These are phyloP conservation scores for Pelargonium myrrhifolium DNA, from an alignment of 441 rosid genomes.

Conservation along the genomic window DNA sequence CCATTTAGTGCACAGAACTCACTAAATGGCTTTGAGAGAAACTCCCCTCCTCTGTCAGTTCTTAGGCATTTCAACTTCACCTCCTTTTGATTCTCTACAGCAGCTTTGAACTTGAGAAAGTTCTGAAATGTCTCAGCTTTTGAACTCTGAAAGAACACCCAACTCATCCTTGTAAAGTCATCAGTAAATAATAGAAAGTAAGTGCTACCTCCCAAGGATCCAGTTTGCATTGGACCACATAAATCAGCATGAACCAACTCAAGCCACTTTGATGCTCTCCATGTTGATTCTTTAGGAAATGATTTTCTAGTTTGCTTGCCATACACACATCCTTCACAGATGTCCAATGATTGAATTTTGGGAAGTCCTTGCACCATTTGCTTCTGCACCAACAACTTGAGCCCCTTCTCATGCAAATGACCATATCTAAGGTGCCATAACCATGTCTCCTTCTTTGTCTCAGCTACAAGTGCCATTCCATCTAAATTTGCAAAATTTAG, in stretches of 20 bases:
- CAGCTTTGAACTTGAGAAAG: not conserved
- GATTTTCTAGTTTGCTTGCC: not conserved
- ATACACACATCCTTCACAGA: slow-evolving; percentile 2
- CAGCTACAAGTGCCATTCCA: not conserved
- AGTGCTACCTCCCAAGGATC: not conserved
- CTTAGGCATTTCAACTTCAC: not conserved
- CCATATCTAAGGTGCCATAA: not conserved
- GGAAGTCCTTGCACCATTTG: slow-evolving; percentile 1
- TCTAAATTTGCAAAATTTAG: too few species aligned
- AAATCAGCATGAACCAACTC: not conserved
- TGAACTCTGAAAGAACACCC: not conserved
- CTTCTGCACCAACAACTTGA: not conserved
- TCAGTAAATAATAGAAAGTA: not conserved
- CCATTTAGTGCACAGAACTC: not conserved
- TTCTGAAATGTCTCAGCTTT: not conserved
- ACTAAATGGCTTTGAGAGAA: not conserved
- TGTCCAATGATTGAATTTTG: not conserved
- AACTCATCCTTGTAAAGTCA: not conserved
- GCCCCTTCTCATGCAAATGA: not conserved
- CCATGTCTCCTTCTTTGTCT: not conserved
- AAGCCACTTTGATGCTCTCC: not conserved
- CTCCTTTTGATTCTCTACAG: not conserved
- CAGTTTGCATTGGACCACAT: not conserved
- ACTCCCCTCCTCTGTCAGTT: not conserved
- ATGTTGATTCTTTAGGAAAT: not conserved